Base-by-base conservation (phyloP, 2,329 filamentous ascomycete species). In the Diplodia sapinea region DNA sequence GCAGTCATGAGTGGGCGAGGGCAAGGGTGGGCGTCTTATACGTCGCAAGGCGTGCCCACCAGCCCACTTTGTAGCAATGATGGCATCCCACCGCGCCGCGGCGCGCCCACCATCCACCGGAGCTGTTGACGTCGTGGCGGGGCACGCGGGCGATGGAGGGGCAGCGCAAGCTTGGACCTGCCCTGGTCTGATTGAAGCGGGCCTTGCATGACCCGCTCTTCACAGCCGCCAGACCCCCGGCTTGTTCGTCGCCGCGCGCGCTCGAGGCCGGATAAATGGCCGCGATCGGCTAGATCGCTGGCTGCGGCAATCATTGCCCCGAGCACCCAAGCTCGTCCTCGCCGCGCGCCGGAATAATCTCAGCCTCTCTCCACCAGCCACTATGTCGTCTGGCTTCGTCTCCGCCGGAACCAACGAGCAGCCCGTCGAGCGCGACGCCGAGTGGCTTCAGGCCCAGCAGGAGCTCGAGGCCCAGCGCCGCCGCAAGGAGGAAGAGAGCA, bases 391-490 rank as follows among this genome's bases (percentile, higher is more conserved):
- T 20, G 54, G 71, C 36, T 73, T 73, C 50, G 70, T 73, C 1
- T 69, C 71, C 31, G 71, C 61, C 36, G 71, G 71, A 33, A 70
- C 70, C 26, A 61, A 69, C 59, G 71, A 72, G 26, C 31, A 68
- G 40, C 79, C 82, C 36, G 78, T 77, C 5, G 77, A 82, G 71
- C 79, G 82, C 71, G 81, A 84, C 70, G 80, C 81, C 40, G 88
- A 88, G 68, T 92, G 90, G 89, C 85, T 87, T 70, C 81, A 82
- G 40, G 90, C 89, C 13, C 87, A 91, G 77, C 79, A 82, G 55
- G 85, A 90, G 70, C 83, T 93, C 20, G 89, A 90, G 20, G 84
- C 84, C 12, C 85, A 88, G 70, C 83, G 87, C 49, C 80, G 79
- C 70, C 80, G 81, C 68, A 84, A 87, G 68, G 83, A 85, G 36